Evolutionary conservation across 2,329 filamentous ascomycete genomes (phyloP), one percentile per base, ranked within the genome.

Genomic region (Nothomitra cinnamomea): DNA sequence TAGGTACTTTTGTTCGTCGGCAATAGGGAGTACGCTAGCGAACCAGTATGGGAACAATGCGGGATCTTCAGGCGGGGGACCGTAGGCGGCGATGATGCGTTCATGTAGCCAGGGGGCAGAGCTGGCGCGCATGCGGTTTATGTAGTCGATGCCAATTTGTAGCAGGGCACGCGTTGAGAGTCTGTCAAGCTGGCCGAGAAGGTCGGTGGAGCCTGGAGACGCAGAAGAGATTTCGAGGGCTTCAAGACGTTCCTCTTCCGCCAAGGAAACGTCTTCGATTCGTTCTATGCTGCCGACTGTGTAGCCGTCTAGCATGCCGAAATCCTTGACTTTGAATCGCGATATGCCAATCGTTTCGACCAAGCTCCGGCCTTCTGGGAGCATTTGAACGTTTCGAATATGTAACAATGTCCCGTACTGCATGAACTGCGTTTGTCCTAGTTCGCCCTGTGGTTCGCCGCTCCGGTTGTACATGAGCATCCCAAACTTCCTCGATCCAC

Each of bases 1-100:
- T 12, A 76, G 73, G 59, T 94, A 94, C 64, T 90, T 94, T 61
- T 92, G 83, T 25, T 79, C 70, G 24, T 92, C 85, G 13, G 77
- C 75, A 38, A 92, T 80, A 0, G 87, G 87, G 12, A 94, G 67
- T 19, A 92, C 80, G 61, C 80, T 86, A 8, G 85, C 88, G 59
- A 95, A 83, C 89, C 89, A 95, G 75, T 88, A 95, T 0, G 88
- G 85, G 59, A 95, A 92, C 1, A 79, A 65, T 2, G 81, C 81
- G 0, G 87, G 81, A 61, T 94, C 86, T 15, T 77, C 72, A 0
- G 87, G 88, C 19, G 82, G 83, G 55, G 84, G 78, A 12, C 88
- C 88, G 58, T 90, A 92, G 4, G 85, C 80, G 32, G 78, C 70
- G 28, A 89, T 70, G 35, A 89, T 81, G 7, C 82, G 77, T 41